Base-by-base conservation (phyloP, 805 yeast species). In the Candida dajiaensis region DNA sequence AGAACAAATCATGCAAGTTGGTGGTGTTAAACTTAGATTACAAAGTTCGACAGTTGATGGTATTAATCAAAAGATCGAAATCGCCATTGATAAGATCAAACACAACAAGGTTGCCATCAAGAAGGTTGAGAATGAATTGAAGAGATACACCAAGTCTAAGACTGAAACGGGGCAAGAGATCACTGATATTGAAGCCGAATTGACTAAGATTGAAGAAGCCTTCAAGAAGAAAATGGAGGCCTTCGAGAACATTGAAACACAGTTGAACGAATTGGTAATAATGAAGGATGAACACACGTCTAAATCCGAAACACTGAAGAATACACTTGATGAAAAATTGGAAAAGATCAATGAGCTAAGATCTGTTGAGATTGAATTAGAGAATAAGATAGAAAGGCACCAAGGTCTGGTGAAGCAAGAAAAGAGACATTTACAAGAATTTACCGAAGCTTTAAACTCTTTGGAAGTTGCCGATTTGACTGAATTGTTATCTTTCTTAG, bases 11-110 rank as follows among this genome's bases (percentile, higher is more conserved):
- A 80, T 90, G 86, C 83, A 85, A 42, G 83, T 88, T 45, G 99
- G 99, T 45, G 99, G 99, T 50, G 83, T 86, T 9, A 81, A 81
- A 50, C 71, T 94, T 52, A 80, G 87, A 47, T 63, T 85, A 50
- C 97, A 89, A 57, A 84, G 80, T 50, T 78, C 95, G 1, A 85
- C 81, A 58, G 96, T 94, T 9, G 89, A 81, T 55, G 84, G 95
- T 2, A 70, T 85, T 29, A 70, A 72, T 38, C 86, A 85, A 55
- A 77, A 79, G 56, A 75, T 85, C 25, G 86, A 81, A 44, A 76
- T 83, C 18, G 62, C 80, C 13, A 69, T 67, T 31, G 77, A 78
- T 39, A 80, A 79, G 55, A 71, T 80, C 13, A 72, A 82, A 6
- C 76, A 74, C 26, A 86, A 80, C 47, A 76, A 72, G 46, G 64